Evolutionary conservation across 148 eudicot genomes (phyloP).

Genomic region (Cornus suecica): DNA sequence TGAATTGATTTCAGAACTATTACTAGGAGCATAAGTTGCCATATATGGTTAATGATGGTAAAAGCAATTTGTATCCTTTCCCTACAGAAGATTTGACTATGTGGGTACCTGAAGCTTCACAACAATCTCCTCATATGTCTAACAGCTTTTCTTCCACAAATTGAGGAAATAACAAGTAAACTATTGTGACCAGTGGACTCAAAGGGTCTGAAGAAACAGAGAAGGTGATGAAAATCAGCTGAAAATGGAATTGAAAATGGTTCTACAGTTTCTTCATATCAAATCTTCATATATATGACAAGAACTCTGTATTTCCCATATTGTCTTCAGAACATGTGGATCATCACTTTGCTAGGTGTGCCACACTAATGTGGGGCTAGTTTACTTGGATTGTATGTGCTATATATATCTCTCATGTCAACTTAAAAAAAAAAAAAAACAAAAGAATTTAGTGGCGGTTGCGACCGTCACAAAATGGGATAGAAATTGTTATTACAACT

Average conservation of each 20-base stretch:
- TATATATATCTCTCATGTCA: neutral
- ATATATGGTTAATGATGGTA: neutral
- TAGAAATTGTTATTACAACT: no score
- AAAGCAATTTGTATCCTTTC: constrained; percentile 3
- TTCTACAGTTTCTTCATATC: constrained; percentile 11
- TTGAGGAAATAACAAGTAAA: neutral
- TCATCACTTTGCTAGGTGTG: neutral
- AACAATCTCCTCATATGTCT: neutral
- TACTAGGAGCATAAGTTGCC: constrained; percentile 5
- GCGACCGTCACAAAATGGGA: no score
- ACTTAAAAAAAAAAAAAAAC: no score
- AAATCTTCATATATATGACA: neutral
- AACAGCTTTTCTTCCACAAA: no score
- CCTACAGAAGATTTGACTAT: neutral
- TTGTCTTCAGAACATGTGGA: neutral
- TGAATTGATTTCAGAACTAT: constrained; percentile 25
- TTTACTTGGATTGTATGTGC: neutral
- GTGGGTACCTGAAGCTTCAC: constrained; percentile 19
- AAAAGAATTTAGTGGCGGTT: no score
- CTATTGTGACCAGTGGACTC: neutral
- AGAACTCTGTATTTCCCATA: neutral
- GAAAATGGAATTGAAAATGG: constrained; percentile 3
- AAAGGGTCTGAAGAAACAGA: constrained; percentile 6
- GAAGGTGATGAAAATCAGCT: neutral
- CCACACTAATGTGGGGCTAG: neutral